Conservation (phyloP, 805 yeast species). For the Starmerella cellae region DNA sequence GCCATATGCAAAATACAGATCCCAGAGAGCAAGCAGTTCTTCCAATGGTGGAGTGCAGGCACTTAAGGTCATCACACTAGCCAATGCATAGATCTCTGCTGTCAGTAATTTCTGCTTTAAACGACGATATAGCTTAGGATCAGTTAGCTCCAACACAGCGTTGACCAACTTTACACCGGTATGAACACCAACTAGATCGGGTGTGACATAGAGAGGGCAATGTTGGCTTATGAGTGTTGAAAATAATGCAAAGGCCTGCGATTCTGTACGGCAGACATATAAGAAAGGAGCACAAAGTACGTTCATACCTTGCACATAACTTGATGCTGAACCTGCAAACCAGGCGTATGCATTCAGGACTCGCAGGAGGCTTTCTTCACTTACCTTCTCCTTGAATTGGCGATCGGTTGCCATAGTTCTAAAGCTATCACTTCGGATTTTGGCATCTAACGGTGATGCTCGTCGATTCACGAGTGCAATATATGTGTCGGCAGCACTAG, state of each 20-base stretch:
- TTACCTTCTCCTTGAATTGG: conserved; percentile 47
- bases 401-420: conserved; percentile 69
- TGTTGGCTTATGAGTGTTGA: conserved; percentile 46
- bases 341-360: conserved; percentile 59
- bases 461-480: conserved; percentile 41
- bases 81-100: conserved; percentile 75
- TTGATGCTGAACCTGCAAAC: conserved; percentile 26
- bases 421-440: conserved; percentile 75
- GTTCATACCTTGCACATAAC: conserved; percentile 77
- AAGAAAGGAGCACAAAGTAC: conserved; percentile 74
- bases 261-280: conserved; percentile 63
- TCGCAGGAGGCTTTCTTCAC: conserved; percentile 56
- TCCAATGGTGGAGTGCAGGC: conserved; percentile 79
- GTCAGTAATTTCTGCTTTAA: conserved; percentile 53
- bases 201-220: conserved; percentile 67
- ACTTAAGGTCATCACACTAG: conserved; percentile 57
- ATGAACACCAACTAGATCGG: conserved; percentile 68
- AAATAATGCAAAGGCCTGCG: conserved; percentile 68
- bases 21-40: conserved; percentile 75
- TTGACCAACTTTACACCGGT: conserved; percentile 66
- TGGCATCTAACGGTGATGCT: conserved; percentile 45
- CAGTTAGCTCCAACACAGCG: conserved; percentile 53
- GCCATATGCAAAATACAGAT: conserved; percentile 80
- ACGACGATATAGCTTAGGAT: conserved; percentile 50
- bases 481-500: conserved; percentile 44